phyloP scores from a whole-genome alignment of 495 filamentous ascomycete species.

The Penicillium daleae region DNA sequence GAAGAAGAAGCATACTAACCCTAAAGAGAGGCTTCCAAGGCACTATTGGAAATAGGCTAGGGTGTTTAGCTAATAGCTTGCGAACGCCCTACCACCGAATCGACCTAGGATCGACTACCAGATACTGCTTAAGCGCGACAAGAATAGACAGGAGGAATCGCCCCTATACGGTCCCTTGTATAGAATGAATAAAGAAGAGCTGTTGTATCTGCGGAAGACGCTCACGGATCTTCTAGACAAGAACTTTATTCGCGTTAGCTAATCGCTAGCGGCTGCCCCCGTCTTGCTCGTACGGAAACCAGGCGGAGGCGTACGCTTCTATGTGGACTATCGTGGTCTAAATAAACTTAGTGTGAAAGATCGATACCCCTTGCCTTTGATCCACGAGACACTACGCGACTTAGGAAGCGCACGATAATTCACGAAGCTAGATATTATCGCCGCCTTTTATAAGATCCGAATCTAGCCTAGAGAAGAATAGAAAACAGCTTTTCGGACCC shows the following conservation, averaged over 20 bases:
- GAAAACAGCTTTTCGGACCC: neutral
- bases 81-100: neutral
- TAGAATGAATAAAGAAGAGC: constrained; percentile 3
- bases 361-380: neutral
- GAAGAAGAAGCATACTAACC: neutral
- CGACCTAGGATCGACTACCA: neutral
- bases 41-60: neutral
- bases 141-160: neutral
- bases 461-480: neutral
- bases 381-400: neutral
- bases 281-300: neutral
- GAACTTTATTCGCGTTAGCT: neutral
- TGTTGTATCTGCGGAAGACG: neutral
- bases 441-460: neutral
- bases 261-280: neutral
- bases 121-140: neutral
- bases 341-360: neutral
- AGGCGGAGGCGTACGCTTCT: neutral
- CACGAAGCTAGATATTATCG: neutral
- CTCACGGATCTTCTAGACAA: neutral
- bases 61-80: neutral
- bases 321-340: neutral
- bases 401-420: neutral
- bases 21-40: neutral
- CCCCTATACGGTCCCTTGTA: neutral